phyloP scores from a whole-genome alignment of 805 yeast genomes.

The Yamadazyma philogaea region DNA sequence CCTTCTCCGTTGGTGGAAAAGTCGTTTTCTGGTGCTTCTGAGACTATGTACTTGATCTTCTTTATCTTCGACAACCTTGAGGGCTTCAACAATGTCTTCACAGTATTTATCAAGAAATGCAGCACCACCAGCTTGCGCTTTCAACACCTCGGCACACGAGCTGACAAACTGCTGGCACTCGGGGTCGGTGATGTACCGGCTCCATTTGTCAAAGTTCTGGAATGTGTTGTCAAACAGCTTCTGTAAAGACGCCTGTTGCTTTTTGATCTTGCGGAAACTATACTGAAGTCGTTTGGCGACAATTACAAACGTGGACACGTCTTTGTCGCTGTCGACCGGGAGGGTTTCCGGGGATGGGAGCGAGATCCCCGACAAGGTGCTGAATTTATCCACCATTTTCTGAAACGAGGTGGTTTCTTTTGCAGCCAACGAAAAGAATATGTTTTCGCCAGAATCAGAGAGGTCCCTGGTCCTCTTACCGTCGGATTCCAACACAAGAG shows the following conservation, averaged over 20 bases:
- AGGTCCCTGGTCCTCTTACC: neutral
- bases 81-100: constrained; percentile 10
- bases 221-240: neutral
- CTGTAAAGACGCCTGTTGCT: constrained; percentile 1
- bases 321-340: constrained; percentile 2
- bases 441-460: neutral
- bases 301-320: constrained; percentile 1
- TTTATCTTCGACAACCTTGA: constrained; percentile 10
- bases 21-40: neutral
- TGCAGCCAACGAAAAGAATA: constrained; percentile 3
- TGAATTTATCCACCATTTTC: constrained; percentile 9
- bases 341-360: neutral
- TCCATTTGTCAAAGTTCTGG: constrained; percentile 8
- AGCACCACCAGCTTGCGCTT: constrained; percentile 1
- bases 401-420: constrained; percentile 11
- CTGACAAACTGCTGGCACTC: constrained; percentile 4
- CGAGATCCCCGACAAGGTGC: constrained; percentile 1
- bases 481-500: neutral
- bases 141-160: constrained; percentile 7
- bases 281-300: constrained; percentile 1
- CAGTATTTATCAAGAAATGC: neutral
- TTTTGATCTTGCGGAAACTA: neutral
- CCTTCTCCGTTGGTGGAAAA: neutral
- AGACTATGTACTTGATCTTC: constrained; percentile 8
- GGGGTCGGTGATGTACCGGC: constrained; percentile 6